Percentiles rank a stretch among this genome's conserved stretches.
These are phyloP conservation scores for Fusarium napiforme DNA, from an alignment of 2,329 filamentous ascomycete species.

Conservation along the genomic window DNA sequence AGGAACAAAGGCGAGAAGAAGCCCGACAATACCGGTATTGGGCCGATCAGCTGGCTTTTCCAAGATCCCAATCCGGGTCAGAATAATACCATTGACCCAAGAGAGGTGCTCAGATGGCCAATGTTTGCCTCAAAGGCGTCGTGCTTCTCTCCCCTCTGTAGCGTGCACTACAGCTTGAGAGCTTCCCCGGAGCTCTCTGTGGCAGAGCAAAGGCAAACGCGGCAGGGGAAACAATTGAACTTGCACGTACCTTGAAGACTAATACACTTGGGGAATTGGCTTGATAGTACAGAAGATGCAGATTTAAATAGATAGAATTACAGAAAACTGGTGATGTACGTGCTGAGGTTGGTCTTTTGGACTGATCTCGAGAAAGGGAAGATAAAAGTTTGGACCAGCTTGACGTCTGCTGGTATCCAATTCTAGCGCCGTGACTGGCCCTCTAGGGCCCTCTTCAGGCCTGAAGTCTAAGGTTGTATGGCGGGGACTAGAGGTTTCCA, in stretches of 20 bases:
- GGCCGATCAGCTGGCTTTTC: conserved; percentile 27
- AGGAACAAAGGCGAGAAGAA: conserved; percentile 15
- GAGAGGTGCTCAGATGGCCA: conserved; percentile 6
- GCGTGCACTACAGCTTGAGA: conserved; percentile 9
- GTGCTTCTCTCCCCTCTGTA: conserved; percentile 8
- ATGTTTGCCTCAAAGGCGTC: conserved; percentile 28
- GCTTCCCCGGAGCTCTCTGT: conserved; percentile 17
- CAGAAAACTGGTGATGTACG: conserved; percentile 34
- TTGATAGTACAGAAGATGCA: conserved; percentile 28
- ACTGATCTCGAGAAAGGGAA: conserved; percentile 44
- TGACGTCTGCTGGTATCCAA: conserved; percentile 26
- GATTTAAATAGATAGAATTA: conserved; percentile 30
- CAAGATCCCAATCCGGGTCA: conserved; percentile 34
- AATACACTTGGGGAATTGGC: conserved; percentile 31
- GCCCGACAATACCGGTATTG: conserved; percentile 27
- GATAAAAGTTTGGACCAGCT: conserved; percentile 47
- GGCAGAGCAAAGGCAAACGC: conserved; percentile 28
- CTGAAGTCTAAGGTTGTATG: conserved; percentile 51
- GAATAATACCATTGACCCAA: conserved; percentile 15
- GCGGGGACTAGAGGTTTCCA: conserved; percentile 1
- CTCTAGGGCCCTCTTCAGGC: conserved; percentile 41
- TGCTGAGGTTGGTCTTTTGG: conserved; percentile 38
- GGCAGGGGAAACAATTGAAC: conserved; percentile 22
- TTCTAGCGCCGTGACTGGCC: conserved; percentile 25
- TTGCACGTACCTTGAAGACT: conserved; percentile 41